Conservation (phyloP, 2,329 filamentous ascomycete genomes). For the Botrytis fabae region DNA sequence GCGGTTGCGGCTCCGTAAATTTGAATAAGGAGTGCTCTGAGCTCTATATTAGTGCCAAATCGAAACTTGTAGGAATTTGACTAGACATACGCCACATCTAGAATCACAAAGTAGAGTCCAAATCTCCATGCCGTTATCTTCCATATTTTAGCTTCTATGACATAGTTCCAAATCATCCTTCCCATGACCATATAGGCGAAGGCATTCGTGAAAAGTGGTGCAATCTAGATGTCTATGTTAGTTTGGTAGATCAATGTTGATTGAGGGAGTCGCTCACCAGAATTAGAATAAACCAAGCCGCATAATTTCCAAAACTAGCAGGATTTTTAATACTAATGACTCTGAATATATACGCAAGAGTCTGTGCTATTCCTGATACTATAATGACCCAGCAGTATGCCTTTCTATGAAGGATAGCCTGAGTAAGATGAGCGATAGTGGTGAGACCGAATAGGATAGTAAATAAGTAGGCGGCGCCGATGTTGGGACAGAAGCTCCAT, state of each 20-base stretch:
- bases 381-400: slow-evolving; percentile 21
- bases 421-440: slow-evolving; percentile 25
- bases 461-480: slow-evolving; percentile 41
- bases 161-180: background rate
- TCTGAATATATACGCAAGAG: slow-evolving; percentile 28
- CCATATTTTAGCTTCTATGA: background rate
- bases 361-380: slow-evolving; percentile 25
- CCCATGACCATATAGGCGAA: background rate
- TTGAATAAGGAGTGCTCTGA: background rate
- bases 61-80: background rate
- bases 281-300: background rate
- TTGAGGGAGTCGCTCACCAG: background rate
- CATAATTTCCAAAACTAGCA: background rate
- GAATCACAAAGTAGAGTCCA: background rate
- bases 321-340: slow-evolving; percentile 32
- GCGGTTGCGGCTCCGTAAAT: background rate
- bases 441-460: slow-evolving; percentile 41
- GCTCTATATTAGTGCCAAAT: background rate
- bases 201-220: background rate
- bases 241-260: background rate
- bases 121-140: background rate
- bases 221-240: background rate
- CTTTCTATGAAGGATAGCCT: slow-evolving; percentile 39
- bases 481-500: slow-evolving; percentile 37
- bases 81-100: background rate